Percentiles rank a stretch among this genome's conserved stretches.
These are phyloP conservation scores for Diaporthe ampelina DNA, from an alignment of 2,329 filamentous ascomycete genomes.

Conservation along the genomic window DNA sequence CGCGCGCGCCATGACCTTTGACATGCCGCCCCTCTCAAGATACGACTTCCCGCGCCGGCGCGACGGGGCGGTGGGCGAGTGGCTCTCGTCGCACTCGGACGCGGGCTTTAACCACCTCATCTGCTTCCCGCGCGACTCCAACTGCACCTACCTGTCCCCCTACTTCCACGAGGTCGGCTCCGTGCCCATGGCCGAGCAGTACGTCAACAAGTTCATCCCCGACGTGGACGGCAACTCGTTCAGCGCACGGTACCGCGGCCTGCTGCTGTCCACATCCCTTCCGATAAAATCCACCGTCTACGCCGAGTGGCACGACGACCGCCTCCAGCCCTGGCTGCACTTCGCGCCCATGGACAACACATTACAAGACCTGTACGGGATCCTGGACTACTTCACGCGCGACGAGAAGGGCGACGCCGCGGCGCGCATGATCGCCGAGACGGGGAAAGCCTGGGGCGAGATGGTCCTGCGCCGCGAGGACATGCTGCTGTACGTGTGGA, in stretches of 20 bases:
- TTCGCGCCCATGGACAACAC: constrained; percentile 80
- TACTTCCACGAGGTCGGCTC: constrained; percentile 51
- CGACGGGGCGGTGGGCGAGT: constrained; percentile 55
- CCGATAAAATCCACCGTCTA: constrained; percentile 81
- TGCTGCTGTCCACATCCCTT: constrained; percentile 74
- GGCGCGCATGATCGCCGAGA: constrained; percentile 71
- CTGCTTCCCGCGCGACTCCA: constrained; percentile 51
- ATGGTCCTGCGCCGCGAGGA: constrained; percentile 74
- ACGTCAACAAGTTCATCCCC: constrained; percentile 74
- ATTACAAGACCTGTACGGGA: constrained; percentile 75
- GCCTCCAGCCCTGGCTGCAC: constrained; percentile 78
- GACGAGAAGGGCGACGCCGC: constrained; percentile 63
- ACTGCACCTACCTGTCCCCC: constrained; percentile 57
- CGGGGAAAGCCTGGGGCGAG: constrained; percentile 72
- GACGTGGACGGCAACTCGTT: constrained; percentile 81
- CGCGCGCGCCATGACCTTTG: constrained; percentile 61
- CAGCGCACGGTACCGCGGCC: constrained; percentile 72
- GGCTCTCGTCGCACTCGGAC: constrained; percentile 57
- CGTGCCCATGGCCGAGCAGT: constrained; percentile 63
- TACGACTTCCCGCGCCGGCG: constrained; percentile 59
- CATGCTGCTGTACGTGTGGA: constrained; percentile 76
- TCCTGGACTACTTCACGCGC: constrained; percentile 76
- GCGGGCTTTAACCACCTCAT: constrained; percentile 59
- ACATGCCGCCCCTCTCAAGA: constrained; percentile 56
- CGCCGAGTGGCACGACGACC: constrained; percentile 80